Evolutionary conservation across 495 filamentous ascomycete genomes (phyloP).

Genomic region (Penicillium longicatenatum): DNA sequence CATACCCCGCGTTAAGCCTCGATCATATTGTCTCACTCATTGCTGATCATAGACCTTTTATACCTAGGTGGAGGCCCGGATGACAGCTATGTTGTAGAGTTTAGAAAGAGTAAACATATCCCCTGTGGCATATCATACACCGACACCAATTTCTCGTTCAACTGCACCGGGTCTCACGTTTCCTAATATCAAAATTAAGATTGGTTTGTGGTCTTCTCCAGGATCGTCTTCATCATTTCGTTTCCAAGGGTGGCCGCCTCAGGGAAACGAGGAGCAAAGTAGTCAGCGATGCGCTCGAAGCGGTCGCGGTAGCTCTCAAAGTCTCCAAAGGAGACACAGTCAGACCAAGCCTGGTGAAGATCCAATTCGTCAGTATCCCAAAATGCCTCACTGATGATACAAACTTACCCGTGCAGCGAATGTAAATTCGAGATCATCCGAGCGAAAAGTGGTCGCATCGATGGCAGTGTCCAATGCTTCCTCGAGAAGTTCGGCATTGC

Average conservation of each 20-base stretch:
- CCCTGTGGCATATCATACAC: neutral
- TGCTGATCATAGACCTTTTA: no score
- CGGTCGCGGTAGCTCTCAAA: constrained; percentile 88
- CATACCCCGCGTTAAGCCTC: no score
- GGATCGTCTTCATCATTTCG: constrained; percentile 94
- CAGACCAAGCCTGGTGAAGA: constrained; percentile 74
- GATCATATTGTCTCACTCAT: no score
- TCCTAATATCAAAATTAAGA: constrained; percentile 8
- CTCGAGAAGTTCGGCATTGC: constrained; percentile 79
- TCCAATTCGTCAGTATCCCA: neutral
- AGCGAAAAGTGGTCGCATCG: constrained; percentile 82
- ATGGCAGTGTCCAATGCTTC: constrained; percentile 83
- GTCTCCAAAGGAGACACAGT: constrained; percentile 85
- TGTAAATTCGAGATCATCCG: constrained; percentile 94
- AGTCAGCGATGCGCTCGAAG: constrained; percentile 83
- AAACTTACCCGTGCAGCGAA: constrained; percentile 78
- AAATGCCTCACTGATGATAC: neutral
- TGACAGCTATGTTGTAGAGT: no score
- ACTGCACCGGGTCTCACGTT: neutral
- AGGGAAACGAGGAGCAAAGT: constrained; percentile 86
- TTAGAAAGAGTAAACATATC: no score
- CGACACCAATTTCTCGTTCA: neutral
- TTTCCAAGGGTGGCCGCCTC: constrained; percentile 87
- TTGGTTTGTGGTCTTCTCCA: constrained; percentile 67
- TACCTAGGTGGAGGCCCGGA: no score